Evolutionary conservation across 139 green algal species (phyloP), one percentile per base, ranked within the genome.

Genomic region (Protoeuglena noctilucae): DNA sequence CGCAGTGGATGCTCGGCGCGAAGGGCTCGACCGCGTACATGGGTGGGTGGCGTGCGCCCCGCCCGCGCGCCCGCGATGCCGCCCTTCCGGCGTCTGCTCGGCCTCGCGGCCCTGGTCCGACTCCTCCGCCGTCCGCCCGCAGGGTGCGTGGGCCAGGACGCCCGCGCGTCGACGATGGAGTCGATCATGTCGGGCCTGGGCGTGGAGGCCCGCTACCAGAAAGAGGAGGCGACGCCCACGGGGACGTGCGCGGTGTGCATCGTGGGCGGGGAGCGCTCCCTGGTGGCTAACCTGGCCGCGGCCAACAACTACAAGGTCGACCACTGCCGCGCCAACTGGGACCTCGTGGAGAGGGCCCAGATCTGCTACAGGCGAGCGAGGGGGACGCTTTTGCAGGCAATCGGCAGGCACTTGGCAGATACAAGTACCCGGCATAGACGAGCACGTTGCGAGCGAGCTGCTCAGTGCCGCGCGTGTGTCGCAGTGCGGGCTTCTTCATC

Each of bases 401-500:
- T n/a, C n/a, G n/a, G n/a, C n/a, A n/a, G n/a, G n/a, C n/a, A n/a
- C n/a, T n/a, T n/a, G n/a, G n/a, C n/a, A n/a, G n/a, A n/a, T n/a
- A n/a, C n/a, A n/a, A n/a, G n/a, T n/a, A n/a, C n/a, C n/a, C n/a
- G n/a, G n/a, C n/a, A n/a, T n/a, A n/a, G n/a, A n/a, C n/a, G n/a
- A n/a, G n/a, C n/a, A n/a, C n/a, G n/a, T n/a, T n/a, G n/a, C n/a
- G n/a, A n/a, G n/a, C n/a, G n/a, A n/a, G n/a, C n/a, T n/a, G n/a
- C n/a, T n/a, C n/a, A n/a, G n/a, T n/a, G n/a, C n/a, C 18, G n/a
- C n/a, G n/a, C n/a, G n/a, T n/a, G n/a, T n/a, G n/a, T n/a, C n/a
- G n/a, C n/a, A n/a, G n/a, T 24, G 80, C 86, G 6, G 91, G 91
- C 31, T 98, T 98, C 80, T 98, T 98, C 80, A 92, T 98, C 68